phyloP scores from a whole-genome alignment of 805 yeast genomes.

The Pichia paraexigua region DNA sequence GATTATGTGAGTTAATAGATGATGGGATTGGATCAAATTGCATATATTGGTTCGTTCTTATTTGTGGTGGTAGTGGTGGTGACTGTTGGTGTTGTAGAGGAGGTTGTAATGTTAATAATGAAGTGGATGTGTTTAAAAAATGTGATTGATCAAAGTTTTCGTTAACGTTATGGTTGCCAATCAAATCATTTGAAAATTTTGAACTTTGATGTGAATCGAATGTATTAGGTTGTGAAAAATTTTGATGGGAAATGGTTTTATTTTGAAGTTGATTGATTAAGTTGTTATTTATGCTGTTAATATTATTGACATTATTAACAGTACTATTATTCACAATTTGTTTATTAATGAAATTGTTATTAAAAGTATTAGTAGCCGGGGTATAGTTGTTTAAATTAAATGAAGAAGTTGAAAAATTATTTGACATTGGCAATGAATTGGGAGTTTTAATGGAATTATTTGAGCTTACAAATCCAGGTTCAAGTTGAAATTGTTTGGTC shows the following conservation, averaged over 20 bases:
- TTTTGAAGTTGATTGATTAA: not conserved
- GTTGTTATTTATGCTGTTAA: no score
- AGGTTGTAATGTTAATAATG: not conserved
- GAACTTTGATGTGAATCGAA: not conserved
- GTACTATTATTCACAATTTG: not conserved
- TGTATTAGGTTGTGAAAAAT: not conserved
- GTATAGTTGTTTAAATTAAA: not conserved
- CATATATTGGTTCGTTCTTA: not conserved
- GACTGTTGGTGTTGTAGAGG: not conserved
- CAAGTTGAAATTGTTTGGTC: not conserved
- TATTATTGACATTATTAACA: not conserved
- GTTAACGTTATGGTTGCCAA: not conserved
- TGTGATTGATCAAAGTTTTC: not conserved
- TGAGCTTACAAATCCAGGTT: constrained; percentile 4
- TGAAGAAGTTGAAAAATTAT: not conserved
- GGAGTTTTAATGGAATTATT: not conserved
- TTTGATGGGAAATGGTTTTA: not conserved
- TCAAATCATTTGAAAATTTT: not conserved
- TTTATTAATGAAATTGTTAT: not conserved
- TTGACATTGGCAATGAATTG: not conserved
- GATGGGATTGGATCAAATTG: constrained; percentile 7
- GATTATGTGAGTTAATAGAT: constrained; percentile 1
- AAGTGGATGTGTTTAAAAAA: not conserved
- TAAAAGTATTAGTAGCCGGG: not conserved
- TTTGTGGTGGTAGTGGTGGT: not conserved